These are phyloP conservation scores for Colletotrichum sp. DNA, from an alignment of 2,329 filamentous ascomycete genomes.

Conservation along the genomic window DNA sequence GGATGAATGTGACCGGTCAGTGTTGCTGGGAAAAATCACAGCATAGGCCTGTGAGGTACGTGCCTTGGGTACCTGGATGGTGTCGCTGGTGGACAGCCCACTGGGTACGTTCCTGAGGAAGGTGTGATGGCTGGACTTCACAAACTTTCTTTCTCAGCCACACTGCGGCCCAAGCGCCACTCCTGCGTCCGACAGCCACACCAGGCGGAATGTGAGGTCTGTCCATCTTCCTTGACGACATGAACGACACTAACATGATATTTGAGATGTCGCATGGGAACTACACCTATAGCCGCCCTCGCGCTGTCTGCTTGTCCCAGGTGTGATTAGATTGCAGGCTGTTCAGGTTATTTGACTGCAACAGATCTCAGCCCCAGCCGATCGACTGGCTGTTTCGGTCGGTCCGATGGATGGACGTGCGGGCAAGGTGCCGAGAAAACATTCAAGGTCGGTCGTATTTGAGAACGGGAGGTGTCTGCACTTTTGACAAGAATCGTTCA, in stretches of 20 bases:
- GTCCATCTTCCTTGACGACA: neutral
- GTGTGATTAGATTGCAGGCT: neutral
- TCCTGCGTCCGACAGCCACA: neutral
- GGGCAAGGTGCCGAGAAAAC: neutral
- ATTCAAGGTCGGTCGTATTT: neutral
- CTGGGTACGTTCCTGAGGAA: neutral
- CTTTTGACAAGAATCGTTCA: neutral
- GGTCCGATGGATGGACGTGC: neutral
- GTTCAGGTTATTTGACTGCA: neutral
- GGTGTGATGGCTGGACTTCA: neutral
- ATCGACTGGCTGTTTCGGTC: neutral
- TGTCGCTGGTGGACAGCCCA: neutral
- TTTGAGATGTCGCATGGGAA: neutral
- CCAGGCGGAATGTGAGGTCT: neutral
- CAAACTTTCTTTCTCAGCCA: neutral
- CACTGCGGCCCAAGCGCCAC: too few species aligned
- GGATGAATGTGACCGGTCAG: too few species aligned
- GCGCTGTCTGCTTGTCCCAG: neutral
- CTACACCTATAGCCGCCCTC: neutral
- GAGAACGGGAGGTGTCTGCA: neutral
- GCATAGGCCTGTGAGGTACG: neutral
- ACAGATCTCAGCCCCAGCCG: neutral
- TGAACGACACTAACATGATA: neutral
- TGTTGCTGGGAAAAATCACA: neutral
- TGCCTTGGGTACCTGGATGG: neutral